Conservation (phyloP, 1,284 basidiomycete species). For the Tetrapyrgos nigripes region DNA sequence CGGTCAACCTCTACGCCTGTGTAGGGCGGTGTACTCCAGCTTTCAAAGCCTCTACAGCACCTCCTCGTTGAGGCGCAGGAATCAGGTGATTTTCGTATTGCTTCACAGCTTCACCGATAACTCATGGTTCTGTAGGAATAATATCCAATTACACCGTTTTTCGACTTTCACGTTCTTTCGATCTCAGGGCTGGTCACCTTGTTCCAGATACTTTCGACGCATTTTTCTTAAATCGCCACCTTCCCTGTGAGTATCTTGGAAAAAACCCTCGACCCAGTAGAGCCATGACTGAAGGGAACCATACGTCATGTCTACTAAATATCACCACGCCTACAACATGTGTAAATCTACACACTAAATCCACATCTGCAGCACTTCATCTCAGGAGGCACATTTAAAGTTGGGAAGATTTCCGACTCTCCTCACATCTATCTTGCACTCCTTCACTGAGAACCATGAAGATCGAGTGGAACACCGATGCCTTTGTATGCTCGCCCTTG, state of each 20-base stretch:
- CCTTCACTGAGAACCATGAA: conserved; percentile 37
- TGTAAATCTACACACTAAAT: no score
- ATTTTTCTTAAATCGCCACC: background rate
- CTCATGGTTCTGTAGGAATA: background rate
- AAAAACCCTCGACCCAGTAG: no score
- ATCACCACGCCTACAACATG: no score
- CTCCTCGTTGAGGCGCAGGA: background rate
- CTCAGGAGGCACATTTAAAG: background rate
- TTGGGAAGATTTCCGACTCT: no score
- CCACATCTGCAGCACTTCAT: no score
- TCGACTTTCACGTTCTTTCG: no score
- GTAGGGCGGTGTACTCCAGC: background rate
- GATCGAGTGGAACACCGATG: conserved; percentile 55
- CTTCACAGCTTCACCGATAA: background rate
- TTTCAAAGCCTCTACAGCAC: background rate
- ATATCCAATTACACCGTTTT: no score
- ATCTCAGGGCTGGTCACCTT: no score
- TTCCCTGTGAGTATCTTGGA: no score
- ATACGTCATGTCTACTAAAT: no score
- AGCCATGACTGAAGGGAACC: no score
- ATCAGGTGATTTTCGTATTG: background rate
- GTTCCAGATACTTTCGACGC: no score
- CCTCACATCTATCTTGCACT: background rate
- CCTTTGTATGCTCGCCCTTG: conserved; percentile 24
- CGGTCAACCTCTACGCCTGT: background rate